Base-by-base conservation (phyloP, 805 yeast genomes). In the Kluyveromyces wickerhamii region DNA sequence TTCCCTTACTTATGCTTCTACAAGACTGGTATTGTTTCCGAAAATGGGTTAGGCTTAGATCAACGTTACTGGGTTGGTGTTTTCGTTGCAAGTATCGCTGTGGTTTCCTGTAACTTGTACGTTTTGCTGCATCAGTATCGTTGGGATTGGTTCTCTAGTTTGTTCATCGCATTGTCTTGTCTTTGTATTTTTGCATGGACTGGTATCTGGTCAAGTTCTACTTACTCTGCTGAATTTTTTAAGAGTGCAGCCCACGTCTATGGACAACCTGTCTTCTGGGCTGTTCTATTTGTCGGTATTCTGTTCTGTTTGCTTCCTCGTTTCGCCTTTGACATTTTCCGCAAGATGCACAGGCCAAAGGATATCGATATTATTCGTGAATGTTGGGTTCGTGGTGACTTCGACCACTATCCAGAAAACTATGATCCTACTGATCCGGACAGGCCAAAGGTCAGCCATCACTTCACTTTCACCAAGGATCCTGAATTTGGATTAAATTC, bases 351-450 rank as follows among this genome's bases (percentile, higher is more conserved):
- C 46, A 60, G 51, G 44, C 94, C 92, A 20, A 67, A 63, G 37
- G 92, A 83, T 57, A 60, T 77, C 39, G 89, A 82, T 47, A 77
- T 83, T 42, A 69, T 83, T 36, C 62, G 92, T 48, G 92, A 83
- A 57, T 71, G 83, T 58, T 77, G 74, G 45, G 57, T 58, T 17
- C 64, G 69, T 36, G 92, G 92, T 30, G 81, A 78, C 45, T 82
- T 71, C 47, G 75, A 65, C 39, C 74, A 69, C 23, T 81, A 77
- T 51, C 87, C 87, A 8, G 60, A 54, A 8, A 68, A 72, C 35
- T 82, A 79, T 52, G 94, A 82, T 54, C 94, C 94, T 28, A 81
- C 94, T 2, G 88, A 81, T 57, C 85, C 88, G 20, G 60, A 77
- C 40, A 67, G 82, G 45, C 66, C 64, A 11, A 68, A 67, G 40